Conservation (phyloP, 2,329 filamentous ascomycete species). For the Chrysosporium keratinophilum region DNA sequence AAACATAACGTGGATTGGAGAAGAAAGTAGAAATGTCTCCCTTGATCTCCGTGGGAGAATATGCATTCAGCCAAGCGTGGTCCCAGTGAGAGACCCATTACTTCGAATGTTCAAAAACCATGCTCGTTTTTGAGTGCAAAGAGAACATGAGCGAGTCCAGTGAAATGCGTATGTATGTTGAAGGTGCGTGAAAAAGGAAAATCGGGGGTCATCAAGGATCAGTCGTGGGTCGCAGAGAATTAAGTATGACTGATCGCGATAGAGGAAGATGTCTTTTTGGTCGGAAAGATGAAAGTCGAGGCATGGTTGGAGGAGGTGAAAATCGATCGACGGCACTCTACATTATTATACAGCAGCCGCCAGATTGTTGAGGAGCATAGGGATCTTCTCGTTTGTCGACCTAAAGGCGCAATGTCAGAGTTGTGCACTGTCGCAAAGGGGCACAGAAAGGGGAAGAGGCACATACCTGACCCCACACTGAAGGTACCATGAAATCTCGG, state of each 20-base stretch:
- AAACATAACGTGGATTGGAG: slow-evolving; percentile 9
- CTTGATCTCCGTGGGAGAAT: background rate
- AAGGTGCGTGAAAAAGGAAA: background rate
- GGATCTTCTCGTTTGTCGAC: slow-evolving; percentile 94
- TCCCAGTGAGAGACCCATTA: slow-evolving; percentile 1
- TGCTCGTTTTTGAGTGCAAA: slow-evolving; percentile 5
- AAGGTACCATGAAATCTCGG: slow-evolving; percentile 97
- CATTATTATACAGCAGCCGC: slow-evolving; percentile 93
- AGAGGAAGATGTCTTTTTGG: background rate
- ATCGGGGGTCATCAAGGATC: slow-evolving; percentile 7
- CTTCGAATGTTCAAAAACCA: slow-evolving; percentile 7
- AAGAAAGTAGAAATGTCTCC: background rate
- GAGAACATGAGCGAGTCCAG: slow-evolving; percentile 1
- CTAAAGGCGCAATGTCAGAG: slow-evolving; percentile 29
- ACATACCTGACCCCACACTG: slow-evolving; percentile 74
- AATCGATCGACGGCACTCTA: slow-evolving; percentile 36
- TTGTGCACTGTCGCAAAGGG: slow-evolving; percentile 10
- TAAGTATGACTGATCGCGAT: slow-evolving; percentile 3
- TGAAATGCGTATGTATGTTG: slow-evolving; percentile 5
- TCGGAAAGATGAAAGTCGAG: background rate
- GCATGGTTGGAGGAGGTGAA: slow-evolving; percentile 11
- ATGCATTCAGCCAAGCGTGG: background rate
- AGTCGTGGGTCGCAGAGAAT: slow-evolving; percentile 2
- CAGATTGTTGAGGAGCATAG: slow-evolving; percentile 90
- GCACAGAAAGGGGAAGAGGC: slow-evolving; percentile 10